Percentiles rank a stretch among this genome's conserved stretches.
These are phyloP conservation scores for Nectriaceae sp. DNA, from an alignment of 2,329 filamentous ascomycete genomes.

Conservation along the genomic window DNA sequence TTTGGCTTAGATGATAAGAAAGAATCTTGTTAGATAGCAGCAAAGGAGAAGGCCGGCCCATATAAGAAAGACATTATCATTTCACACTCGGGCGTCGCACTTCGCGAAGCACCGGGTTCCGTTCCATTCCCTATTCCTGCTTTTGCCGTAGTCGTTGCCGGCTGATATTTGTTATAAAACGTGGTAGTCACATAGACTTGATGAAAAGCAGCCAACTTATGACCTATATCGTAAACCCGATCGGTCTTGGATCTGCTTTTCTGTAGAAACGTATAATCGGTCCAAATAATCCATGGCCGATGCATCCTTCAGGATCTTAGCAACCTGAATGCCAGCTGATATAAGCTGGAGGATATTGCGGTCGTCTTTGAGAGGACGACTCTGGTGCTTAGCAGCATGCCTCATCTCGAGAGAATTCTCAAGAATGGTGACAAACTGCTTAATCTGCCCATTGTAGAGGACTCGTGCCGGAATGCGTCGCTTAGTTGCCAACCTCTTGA, in stretches of 20 bases:
- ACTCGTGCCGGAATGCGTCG: conserved; percentile 81
- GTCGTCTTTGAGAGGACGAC: conserved; percentile 82
- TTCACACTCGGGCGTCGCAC: conserved; percentile 27
- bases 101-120: conserved; percentile 9
- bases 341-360: conserved; percentile 86
- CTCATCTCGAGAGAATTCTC: conserved; percentile 90
- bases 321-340: conserved; percentile 83
- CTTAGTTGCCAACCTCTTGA: conserved; percentile 85
- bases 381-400: conserved; percentile 81
- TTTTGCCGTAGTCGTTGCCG: conserved; percentile 29
- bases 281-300: conserved; percentile 82
- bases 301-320: conserved; percentile 83
- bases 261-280: conserved; percentile 78
- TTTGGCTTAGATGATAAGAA: too few relatives aligned
- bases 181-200: conserved; percentile 28
- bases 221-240: conserved; percentile 38
- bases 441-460: conserved; percentile 87
- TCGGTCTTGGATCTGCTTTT: conserved; percentile 75
- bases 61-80: conserved; percentile 33
- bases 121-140: conserved; percentile 28
- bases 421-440: conserved; percentile 84
- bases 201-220: conserved; percentile 26
- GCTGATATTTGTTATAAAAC: conserved; percentile 27
- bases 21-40: too few relatives aligned
- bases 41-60: conserved; percentile 16